Conservation (phyloP, 306 rosid genomes). For the Dalbergia cultrata region DNA sequence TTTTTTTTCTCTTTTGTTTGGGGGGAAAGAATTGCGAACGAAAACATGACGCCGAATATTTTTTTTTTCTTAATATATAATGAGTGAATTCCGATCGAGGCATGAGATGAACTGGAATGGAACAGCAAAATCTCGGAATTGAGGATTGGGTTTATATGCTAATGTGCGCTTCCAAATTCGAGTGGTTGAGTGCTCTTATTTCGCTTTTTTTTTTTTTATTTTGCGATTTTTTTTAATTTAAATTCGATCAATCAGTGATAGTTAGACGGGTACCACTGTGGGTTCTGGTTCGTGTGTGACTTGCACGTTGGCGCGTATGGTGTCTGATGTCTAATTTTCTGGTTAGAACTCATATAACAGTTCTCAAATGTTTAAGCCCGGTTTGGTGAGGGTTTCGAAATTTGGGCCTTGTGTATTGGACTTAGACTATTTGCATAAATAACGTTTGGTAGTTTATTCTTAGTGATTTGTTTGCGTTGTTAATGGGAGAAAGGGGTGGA, state of each 20-base stretch:
- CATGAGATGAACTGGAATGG: constrained; percentile 24
- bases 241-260: neutral
- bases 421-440: too few relatives aligned
- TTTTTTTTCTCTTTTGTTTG: neutral
- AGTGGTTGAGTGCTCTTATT: constrained; percentile 29
- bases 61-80: neutral
- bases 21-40: neutral
- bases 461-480: neutral
- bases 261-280: neutral
- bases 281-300: constrained; percentile 13
- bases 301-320: neutral
- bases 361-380: neutral
- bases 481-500: constrained; percentile 25
- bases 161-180: constrained; percentile 1
- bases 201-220: neutral
- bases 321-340: constrained; percentile 16
- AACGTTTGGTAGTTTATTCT: neutral
- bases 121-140: constrained; percentile 9
- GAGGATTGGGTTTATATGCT: neutral
- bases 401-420: neutral
- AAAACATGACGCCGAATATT: neutral
- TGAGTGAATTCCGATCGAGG: constrained; percentile 16
- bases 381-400: neutral
- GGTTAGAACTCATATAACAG: neutral
- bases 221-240: constrained; percentile 3